Base-by-base conservation (phyloP, 73 alveolate genomes). In the Paramecium octaurelia region DNA sequence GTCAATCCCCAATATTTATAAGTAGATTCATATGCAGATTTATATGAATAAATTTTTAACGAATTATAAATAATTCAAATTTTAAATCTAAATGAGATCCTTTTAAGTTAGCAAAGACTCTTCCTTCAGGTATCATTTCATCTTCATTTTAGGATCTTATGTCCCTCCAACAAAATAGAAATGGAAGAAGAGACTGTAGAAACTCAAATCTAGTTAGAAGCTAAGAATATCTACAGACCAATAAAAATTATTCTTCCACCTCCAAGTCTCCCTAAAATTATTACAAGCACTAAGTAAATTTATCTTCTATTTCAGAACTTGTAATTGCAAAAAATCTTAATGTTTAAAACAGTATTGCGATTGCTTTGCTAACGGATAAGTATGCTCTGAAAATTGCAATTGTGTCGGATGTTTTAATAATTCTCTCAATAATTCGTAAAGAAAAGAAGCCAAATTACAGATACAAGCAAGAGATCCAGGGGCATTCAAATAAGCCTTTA, bases 321-420 rank as follows among this genome's bases (percentile, higher is more conserved):
- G 99, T 91, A 94, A 95, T 71, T 96, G 99, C 86, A 95, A 95
- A 88, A 95, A 95, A 77, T 95, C 99, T 35, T 93, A 95, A 85
- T 96, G 99, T 59, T 58, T 96, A 43, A 96, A 96, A 92, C 89
- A 95, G 77, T 96, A 96, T 93, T 96, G 99, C 85, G 99, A 96
- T 60, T 96, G 99, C 43, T 96, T 96, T 93, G 96, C 97, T 11
- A 95, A 94, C 92, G 96, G 96, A 42, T 95, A 94, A 75, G 85
- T 86, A 54, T 96, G 99, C 86, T 48, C 85, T 23, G 95, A 94
- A 42, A 96, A 95, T 58, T 96, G 99, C 60, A 92, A 94, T 86
- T 96, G 99, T 77, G 90, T 68, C 57, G 95, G 95, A 64, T 96
- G 99, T 71, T 86, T 93, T 42, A 96, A 96, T 92, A 70, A 70